Base-by-base conservation (phyloP, 805 yeast genomes). In the Ogataea saltuana region DNA sequence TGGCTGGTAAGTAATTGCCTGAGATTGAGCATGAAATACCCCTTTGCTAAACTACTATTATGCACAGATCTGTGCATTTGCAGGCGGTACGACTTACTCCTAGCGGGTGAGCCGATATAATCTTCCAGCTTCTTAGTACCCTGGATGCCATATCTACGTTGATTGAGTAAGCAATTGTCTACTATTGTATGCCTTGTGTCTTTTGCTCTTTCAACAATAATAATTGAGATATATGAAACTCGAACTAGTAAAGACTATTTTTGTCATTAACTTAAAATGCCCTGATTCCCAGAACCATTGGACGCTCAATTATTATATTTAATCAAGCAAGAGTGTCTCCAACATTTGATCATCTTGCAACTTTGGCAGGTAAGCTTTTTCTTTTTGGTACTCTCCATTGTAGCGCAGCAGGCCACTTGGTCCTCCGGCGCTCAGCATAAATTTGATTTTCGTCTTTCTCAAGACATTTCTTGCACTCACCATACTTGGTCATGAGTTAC, bases 101-200 rank as follows among this genome's bases (percentile, higher is more conserved):
- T 13, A 13, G 28, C 4, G n/a, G n/a, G n/a, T n/a, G n/a, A n/a
- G n/a, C n/a, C n/a, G n/a, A n/a, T n/a, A n/a, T n/a, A n/a, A n/a
- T n/a, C n/a, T n/a, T n/a, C n/a, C n/a, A n/a, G n/a, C n/a, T n/a
- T n/a, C n/a, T n/a, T n/a, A n/a, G n/a, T n/a, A n/a, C n/a, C n/a
- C n/a, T n/a, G n/a, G n/a, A 6, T 10, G 12, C 28, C 4, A 16
- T 22, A 12, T 22, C 28, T 13, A 10, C 16, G 27, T n/a, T 25
- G 21, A 15, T 4, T 34, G 22, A 3, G 10, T 10, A n/a, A 5
- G 13, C 16, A 16, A 22, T 33, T 23, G 30, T 23, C 16, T 15
- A 15, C 29, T 34, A 34, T 34, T 34, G 38, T 33, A 20, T 33
- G 28, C 19, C 23, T 22, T 33, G 28, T 34, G 28, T 34, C 29